These are phyloP conservation scores for Hygrocybe coccinea DNA, from an alignment of 768 basidiomycete species.

Conservation along the genomic window DNA sequence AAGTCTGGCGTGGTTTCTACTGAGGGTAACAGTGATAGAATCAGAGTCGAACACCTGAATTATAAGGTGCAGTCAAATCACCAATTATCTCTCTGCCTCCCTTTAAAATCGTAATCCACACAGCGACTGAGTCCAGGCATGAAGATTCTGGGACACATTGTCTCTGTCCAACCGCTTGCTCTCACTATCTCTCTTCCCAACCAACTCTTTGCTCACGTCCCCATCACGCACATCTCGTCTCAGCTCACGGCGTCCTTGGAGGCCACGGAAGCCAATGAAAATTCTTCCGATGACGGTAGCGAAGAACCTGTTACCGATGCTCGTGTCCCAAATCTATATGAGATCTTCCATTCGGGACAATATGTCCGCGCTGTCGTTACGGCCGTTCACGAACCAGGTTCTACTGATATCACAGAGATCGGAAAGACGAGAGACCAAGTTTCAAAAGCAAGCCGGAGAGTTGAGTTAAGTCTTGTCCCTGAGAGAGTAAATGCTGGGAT, in stretches of 20 bases:
- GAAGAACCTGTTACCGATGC: slow-evolving; percentile 34
- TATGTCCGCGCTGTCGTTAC: slow-evolving; percentile 78
- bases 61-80: slow-evolving; percentile 62
- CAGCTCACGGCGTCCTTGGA: slow-evolving; percentile 73
- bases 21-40: slow-evolving; percentile 47
- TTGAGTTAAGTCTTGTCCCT: slow-evolving; percentile 83
- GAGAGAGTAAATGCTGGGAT: slow-evolving; percentile 81
- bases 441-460: slow-evolving; percentile 62
- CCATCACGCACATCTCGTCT: slow-evolving; percentile 85
- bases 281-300: slow-evolving; percentile 43
- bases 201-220: slow-evolving; percentile 88
- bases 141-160: slow-evolving; percentile 83
- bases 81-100: slow-evolving; percentile 4
- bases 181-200: slow-evolving; percentile 93
- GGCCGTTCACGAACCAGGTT: slow-evolving; percentile 61
- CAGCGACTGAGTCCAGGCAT: slow-evolving; percentile 80
- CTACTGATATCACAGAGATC: slow-evolving; percentile 51
- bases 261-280: slow-evolving; percentile 50
- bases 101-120: slow-evolving; percentile 1
- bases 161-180: slow-evolving; percentile 81
- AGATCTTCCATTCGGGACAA: slow-evolving; percentile 80
- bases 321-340: slow-evolving; percentile 60
- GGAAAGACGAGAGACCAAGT: slow-evolving; percentile 64
- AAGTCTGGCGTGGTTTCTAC: slow-evolving; percentile 23
- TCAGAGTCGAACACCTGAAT: slow-evolving; percentile 87